Conservation (phyloP, 805 yeast genomes). For the Lipomyces chichibuensis region DNA sequence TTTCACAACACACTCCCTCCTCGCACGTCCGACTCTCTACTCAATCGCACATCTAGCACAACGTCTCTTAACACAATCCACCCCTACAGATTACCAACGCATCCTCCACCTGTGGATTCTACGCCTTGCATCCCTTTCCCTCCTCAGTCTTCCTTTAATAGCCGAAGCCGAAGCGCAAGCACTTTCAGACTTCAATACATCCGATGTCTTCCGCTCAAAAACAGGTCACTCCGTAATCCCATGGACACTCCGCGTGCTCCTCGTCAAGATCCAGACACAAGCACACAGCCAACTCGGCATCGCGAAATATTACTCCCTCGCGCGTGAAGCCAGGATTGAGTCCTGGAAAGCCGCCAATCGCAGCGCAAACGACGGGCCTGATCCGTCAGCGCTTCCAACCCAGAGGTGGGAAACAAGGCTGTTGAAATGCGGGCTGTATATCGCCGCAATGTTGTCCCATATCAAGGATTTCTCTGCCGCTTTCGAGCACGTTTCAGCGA, state of each 20-base stretch:
- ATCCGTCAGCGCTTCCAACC: background rate
- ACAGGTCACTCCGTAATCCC: slow-evolving; percentile 38
- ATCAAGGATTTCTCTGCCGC: slow-evolving; percentile 44
- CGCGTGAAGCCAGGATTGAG: slow-evolving; percentile 43
- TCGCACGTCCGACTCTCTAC: slow-evolving; percentile 25
- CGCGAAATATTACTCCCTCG: slow-evolving; percentile 42
- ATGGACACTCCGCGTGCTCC: slow-evolving; percentile 44
- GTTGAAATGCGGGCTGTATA: slow-evolving; percentile 32
- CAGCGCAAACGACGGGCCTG: background rate
- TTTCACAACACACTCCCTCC: slow-evolving; percentile 18
- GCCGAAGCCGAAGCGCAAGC: slow-evolving; percentile 43
- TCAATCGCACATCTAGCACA: slow-evolving; percentile 21
- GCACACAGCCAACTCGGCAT: slow-evolving; percentile 45
- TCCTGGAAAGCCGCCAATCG: slow-evolving; percentile 18
- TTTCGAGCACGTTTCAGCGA: slow-evolving; percentile 38
- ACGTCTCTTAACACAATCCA: slow-evolving; percentile 11
- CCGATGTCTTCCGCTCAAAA: slow-evolving; percentile 34
- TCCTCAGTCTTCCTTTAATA: slow-evolving; percentile 29
- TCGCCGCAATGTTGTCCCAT: slow-evolving; percentile 43
- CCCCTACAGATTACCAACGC: slow-evolving; percentile 24
- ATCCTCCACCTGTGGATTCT: slow-evolving; percentile 31
- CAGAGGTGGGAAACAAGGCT: slow-evolving; percentile 6
- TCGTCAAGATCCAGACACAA: slow-evolving; percentile 42
- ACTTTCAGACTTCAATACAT: slow-evolving; percentile 39
- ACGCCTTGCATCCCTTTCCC: slow-evolving; percentile 19